Percentiles rank a stretch among this genome's conserved stretches.
Evolutionary conservation across 1,284 basidiomycete genomes (phyloP).

Genomic region (Trichosporon coremiiforme): DNA sequence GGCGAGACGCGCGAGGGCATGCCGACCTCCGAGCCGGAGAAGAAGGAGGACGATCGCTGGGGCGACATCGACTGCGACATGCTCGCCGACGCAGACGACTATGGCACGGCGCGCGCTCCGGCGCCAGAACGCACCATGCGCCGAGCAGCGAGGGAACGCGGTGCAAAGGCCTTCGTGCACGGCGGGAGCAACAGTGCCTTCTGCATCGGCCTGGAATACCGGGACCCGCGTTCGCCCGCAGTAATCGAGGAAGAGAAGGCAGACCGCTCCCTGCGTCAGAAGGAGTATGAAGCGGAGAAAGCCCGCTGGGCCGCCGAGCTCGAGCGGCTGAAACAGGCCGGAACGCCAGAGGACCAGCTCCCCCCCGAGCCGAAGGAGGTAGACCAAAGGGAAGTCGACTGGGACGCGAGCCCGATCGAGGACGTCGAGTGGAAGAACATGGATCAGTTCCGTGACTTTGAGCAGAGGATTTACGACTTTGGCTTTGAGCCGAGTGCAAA

Average conservation of each 20-base stretch:
- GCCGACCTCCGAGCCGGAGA: constrained; percentile 26
- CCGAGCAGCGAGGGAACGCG: constrained; percentile 53
- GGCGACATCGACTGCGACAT: constrained; percentile 58
- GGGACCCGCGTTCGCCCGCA: constrained; percentile 44
- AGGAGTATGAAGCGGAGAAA: constrained; percentile 12
- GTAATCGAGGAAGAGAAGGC: constrained; percentile 34
- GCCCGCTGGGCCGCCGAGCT: constrained; percentile 24
- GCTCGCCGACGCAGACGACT: constrained; percentile 57
- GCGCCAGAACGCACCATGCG: constrained; percentile 49
- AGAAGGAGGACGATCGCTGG: constrained; percentile 44
- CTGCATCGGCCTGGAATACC: constrained; percentile 51
- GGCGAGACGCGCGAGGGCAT: constrained; percentile 43
- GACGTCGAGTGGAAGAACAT: constrained; percentile 52
- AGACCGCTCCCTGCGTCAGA: not conserved
- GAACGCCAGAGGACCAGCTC: constrained; percentile 23
- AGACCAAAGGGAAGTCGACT: constrained; percentile 34
- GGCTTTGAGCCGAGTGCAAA: constrained; percentile 46
- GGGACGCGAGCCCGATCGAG: constrained; percentile 51
- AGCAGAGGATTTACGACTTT: constrained; percentile 49
- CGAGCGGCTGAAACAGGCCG: not conserved
- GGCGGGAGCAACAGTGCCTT: constrained; percentile 44
- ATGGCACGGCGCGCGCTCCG: constrained; percentile 49
- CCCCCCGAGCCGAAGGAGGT: constrained; percentile 22
- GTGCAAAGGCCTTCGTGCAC: constrained; percentile 52
- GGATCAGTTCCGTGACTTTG: constrained; percentile 46